Conservation (phyloP, 177 flowering plant species). For the Tripterygium wilfordii region DNA sequence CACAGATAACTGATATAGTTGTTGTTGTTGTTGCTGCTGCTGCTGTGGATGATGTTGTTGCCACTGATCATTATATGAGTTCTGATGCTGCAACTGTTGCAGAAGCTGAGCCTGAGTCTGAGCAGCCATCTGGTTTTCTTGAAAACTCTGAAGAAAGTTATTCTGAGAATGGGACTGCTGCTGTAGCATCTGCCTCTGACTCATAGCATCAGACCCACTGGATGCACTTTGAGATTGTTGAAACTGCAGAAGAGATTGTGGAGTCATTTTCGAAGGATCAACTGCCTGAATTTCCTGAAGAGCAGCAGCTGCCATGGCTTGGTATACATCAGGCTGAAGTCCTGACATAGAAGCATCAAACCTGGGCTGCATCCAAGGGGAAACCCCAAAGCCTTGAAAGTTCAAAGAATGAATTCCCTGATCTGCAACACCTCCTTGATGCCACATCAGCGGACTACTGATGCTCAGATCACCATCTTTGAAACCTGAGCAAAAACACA, state of each 20-base stretch:
- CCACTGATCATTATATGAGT: slow-evolving; percentile 14
- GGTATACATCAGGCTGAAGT: slow-evolving; percentile 38
- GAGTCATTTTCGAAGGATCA: slow-evolving; percentile 27
- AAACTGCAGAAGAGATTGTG: slow-evolving; percentile 29
- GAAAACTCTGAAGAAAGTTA: slow-evolving; percentile 20
- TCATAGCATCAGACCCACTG: slow-evolving; percentile 14
- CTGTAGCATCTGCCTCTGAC: slow-evolving; percentile 30
- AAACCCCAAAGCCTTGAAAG: slow-evolving; percentile 36
- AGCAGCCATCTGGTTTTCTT: slow-evolving; percentile 28
- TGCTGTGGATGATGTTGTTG: slow-evolving; percentile 24
- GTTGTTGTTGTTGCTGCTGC: slow-evolving; percentile 30
- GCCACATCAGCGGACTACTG: slow-evolving; percentile 43
- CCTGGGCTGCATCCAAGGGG: slow-evolving; percentile 54
- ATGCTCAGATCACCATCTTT: slow-evolving; percentile 35
- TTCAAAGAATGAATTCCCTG: slow-evolving; percentile 34
- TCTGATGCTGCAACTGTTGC: slow-evolving; percentile 29
- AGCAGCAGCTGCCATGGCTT: slow-evolving; percentile 36
- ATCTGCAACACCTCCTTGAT: slow-evolving; percentile 37
- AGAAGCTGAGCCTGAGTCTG: slow-evolving; percentile 22
- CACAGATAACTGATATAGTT: slow-evolving; percentile 20
- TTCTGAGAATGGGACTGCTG: slow-evolving; percentile 30
- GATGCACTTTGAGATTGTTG: slow-evolving; percentile 29
- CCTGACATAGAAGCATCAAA: slow-evolving; percentile 36
- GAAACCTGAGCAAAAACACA: slow-evolving; percentile 19
- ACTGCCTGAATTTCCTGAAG: slow-evolving; percentile 31